Base-by-base conservation (phyloP, 177 flowering plant species). In the Vitis hybrid region DNA sequence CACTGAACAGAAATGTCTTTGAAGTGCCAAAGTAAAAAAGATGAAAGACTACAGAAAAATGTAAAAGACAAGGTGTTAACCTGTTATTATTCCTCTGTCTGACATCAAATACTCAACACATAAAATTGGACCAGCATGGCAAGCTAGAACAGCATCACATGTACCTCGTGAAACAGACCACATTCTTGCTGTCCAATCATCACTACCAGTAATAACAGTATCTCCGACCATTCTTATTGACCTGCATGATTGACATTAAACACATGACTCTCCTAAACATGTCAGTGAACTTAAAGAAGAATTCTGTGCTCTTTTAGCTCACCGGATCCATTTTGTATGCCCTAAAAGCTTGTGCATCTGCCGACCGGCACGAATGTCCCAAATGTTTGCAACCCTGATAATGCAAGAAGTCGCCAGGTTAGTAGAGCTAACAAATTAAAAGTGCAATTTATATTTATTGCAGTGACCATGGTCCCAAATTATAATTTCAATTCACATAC, bases 131-230 rank as follows among this genome's bases (percentile, higher is more conserved):
- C 98, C 98, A 66, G 87, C 98, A 87, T 96, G 99, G 78, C 97
- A 93, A 61, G 99, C 91, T 57, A 96, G 80, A 77, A 96, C 97
- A 72, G 97, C 97, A 77, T 96, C 99, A 83, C 97, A 93, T 51
- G 90, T 79, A 66, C 99, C 99, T 66, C 93, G 89, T 70, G 98
- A 89, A 73, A 91, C 83, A 68, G 99, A 96, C 99, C 99, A 96
- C 65, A 91, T 68, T 77, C 99, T 88, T 54, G 99, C 98, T 7
- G 98, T 96, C 99, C 99, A 96, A 78, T 96, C 99, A 84, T 96
- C 99, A 82, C 99, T 92, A 66, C 99, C 99, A 69, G 98, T 91
- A 61, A 96, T 67, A 57, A 96, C 60, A 60, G 92, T 91, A 73
- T 96, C 98, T 52, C 94, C 97, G 56, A 88, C 95, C 98, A 96